Conservation (phyloP, 1,284 basidiomycete genomes). For the Gymnopus androsaceus region DNA sequence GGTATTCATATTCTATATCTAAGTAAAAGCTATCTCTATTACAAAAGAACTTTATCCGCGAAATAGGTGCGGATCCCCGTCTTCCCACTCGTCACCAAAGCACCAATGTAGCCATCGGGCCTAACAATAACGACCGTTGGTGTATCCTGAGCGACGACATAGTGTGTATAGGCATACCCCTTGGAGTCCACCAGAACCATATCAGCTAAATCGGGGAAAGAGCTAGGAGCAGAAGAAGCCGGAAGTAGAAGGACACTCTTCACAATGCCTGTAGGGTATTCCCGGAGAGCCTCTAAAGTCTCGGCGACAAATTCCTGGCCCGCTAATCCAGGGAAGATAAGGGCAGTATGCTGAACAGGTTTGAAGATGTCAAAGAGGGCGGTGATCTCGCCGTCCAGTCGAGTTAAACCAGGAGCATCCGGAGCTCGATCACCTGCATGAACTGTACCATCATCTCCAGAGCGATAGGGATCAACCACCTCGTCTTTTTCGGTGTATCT, state of each 20-base stretch:
- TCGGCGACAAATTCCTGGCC: neutral
- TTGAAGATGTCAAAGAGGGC: conserved; percentile 18
- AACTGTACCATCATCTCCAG: no score
- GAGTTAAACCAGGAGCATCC: conserved; percentile 30
- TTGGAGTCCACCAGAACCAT: conserved; percentile 7
- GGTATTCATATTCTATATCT: no score
- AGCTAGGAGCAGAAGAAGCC: neutral
- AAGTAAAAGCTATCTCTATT: no score
- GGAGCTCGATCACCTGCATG: no score
- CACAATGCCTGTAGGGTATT: neutral
- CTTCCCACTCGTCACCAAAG: neutral
- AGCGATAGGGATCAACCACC: no score
- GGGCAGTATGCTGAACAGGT: conserved; percentile 13
- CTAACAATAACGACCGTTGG: conserved; percentile 10
- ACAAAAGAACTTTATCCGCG: neutral
- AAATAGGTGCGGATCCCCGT: neutral
- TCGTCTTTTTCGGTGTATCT: conserved; percentile 20
- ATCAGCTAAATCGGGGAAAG: neutral
- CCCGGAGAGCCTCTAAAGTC: neutral
- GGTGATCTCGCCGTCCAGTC: conserved; percentile 5
- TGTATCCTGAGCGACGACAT: neutral
- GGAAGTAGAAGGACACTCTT: conserved; percentile 2
- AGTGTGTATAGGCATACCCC: conserved; percentile 9
- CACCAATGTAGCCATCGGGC: conserved; percentile 27
- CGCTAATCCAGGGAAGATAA: no score